Evolutionary conservation across 345 rosid genomes (phyloP).

Genomic region (Isatis tinctoria): DNA sequence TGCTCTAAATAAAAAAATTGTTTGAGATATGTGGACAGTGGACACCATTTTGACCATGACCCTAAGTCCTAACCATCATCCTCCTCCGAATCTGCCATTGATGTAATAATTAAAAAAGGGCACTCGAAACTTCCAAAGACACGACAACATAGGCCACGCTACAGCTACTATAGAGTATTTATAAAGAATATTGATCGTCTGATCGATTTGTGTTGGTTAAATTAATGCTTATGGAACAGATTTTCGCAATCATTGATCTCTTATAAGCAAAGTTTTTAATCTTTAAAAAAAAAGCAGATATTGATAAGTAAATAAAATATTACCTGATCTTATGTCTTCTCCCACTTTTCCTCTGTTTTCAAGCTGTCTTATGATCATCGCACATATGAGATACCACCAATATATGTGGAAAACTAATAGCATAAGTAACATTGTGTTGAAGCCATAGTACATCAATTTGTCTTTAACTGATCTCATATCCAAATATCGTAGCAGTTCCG

Average conservation of each 20-base stretch:
- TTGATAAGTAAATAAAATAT: slow-evolving; percentile 2
- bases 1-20: too few relatives aligned
- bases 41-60: too few relatives aligned
- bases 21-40: too few relatives aligned
- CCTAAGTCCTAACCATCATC: too few relatives aligned
- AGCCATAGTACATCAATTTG: slow-evolving; percentile 46
- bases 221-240: not conserved
- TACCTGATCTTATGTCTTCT: slow-evolving; percentile 92
- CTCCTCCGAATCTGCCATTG: too few relatives aligned
- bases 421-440: slow-evolving; percentile 75
- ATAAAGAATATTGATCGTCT: not conserved
- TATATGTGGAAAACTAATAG: slow-evolving; percentile 80
- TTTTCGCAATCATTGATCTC: not conserved
- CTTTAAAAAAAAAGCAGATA: not conserved
- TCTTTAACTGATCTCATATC: slow-evolving; percentile 37
- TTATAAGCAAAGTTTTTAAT: too few relatives aligned
- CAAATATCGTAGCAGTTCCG: slow-evolving; percentile 37
- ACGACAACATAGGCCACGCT: not conserved
- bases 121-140: not conserved
- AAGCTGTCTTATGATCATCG: slow-evolving; percentile 73
- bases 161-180: not conserved
- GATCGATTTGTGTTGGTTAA: not conserved
- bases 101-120: not conserved
- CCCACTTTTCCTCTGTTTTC: slow-evolving; percentile 81
- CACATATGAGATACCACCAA: slow-evolving; percentile 86